Evolutionary conservation across 441 rosid species (phyloP).

Genomic region (Adansonia madagascariensis): DNA sequence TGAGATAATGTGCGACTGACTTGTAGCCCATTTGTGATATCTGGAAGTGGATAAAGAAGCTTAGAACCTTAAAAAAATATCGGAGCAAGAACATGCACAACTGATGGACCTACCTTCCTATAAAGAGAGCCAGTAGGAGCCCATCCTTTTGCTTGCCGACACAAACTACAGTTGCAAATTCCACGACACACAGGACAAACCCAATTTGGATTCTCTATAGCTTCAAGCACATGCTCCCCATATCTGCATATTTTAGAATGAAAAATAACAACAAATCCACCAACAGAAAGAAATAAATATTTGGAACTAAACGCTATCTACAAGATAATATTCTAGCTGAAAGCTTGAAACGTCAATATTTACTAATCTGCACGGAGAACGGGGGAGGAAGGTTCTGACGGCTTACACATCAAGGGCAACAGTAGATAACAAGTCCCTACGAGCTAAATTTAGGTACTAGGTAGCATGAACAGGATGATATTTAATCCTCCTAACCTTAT

Average conservation of each 20-base stretch:
- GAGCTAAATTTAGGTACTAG: not conserved
- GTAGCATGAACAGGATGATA: not conserved
- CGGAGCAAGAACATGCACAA: not conserved
- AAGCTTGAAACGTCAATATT: not conserved
- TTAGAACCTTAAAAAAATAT: conserved; percentile 18
- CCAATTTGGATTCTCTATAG: conserved; percentile 78
- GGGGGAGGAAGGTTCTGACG: not conserved
- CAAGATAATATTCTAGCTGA: not conserved
- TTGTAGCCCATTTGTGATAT: conserved; percentile 71
- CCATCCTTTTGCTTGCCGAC: conserved; percentile 85
- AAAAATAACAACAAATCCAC: not conserved
- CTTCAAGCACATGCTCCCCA: conserved; percentile 93
- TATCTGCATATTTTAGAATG: conserved; percentile 48
- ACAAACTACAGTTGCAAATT: conserved; percentile 92
- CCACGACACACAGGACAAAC: conserved; percentile 83
- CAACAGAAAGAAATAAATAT: not conserved
- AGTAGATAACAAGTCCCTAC: not conserved
- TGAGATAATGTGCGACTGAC: conserved; percentile 91
- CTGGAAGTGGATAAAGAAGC: conserved; percentile 42
- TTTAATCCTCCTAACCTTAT: not conserved
- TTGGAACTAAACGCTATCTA: not conserved
- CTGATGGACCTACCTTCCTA: conserved; percentile 54
- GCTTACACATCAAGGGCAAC: not conserved
- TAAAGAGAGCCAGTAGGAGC: conserved; percentile 74
- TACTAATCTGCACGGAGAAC: not conserved